These are phyloP conservation scores for Pestalotiopsis sp. DNA, from an alignment of 2,329 filamentous ascomycete species.

Conservation along the genomic window DNA sequence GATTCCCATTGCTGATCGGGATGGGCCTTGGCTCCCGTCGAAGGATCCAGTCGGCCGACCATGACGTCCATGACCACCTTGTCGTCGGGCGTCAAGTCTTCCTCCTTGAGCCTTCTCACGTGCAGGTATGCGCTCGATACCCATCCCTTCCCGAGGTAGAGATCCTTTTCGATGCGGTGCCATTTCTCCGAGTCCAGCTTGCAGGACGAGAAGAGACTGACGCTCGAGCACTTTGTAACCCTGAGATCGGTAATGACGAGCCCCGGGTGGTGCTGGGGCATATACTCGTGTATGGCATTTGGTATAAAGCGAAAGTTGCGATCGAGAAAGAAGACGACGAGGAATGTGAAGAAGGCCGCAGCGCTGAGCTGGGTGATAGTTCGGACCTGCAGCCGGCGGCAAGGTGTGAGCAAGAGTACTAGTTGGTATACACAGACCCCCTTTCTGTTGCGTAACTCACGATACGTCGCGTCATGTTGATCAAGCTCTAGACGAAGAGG, in stretches of 20 bases:
- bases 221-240: conserved; percentile 72
- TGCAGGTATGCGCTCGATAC: conserved; percentile 79
- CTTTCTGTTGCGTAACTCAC: conserved; percentile 22
- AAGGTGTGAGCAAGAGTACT: conserved; percentile 2
- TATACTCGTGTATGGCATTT: conserved; percentile 80
- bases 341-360: conserved; percentile 65
- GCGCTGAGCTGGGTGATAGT: conserved; percentile 77
- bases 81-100: conserved; percentile 75
- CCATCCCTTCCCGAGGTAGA: conserved; percentile 78
- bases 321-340: conserved; percentile 82
- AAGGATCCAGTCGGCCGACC: conserved; percentile 74
- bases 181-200: conserved; percentile 72
- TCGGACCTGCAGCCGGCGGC: conserved; percentile 47
- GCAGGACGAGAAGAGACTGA: conserved; percentile 78
- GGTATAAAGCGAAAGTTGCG: conserved; percentile 87
- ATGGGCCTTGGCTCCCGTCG: conserved; percentile 54
- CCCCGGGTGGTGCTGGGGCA: conserved; percentile 83
- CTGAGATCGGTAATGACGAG: conserved; percentile 85
- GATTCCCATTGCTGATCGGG: conserved; percentile 75
- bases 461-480: conserved; percentile 37
- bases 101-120: conserved; percentile 82
- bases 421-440: no score
- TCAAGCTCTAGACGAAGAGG: conserved; percentile 11
- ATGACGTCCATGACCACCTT: conserved; percentile 79
- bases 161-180: conserved; percentile 87